Evolutionary conservation across 768 basidiomycete species (phyloP), one percentile per base, ranked within the genome.

Genomic region (Trametes cubensis): DNA sequence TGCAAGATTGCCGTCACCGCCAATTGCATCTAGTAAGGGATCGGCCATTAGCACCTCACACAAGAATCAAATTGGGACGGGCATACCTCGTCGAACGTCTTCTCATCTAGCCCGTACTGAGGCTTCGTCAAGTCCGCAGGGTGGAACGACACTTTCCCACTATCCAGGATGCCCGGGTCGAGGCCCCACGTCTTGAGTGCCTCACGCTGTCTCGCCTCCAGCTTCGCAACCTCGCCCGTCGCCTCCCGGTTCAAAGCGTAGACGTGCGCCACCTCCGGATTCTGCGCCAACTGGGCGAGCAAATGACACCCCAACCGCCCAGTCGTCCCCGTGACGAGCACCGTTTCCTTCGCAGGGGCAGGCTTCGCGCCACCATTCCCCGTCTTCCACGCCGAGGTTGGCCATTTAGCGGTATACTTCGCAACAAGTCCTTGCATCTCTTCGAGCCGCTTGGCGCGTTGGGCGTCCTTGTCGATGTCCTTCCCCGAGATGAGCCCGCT

Each of bases 341-440:
- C 66, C 4, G 66, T 66, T 5, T 69, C 62, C 4, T 48, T 59
- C 10, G 56, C 49, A 17, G 28, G 17, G 1, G 66, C 63, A 14
- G 44, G 40, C 14, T 13, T 18, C 17, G 53, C 54, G 40, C 30
- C 60, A 20, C 44, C 64, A 13, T 58, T 11, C 0, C 10, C 23
- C 40, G 54, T n/a, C 14, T 55, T 4, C 52, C 60, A 20, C 63
- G 42, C n/a, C 67, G 23, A 15, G 28, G 25, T 26, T 6, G 15
- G 51, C 30, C 57, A 61, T 44, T 38, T 20, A 2, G 11, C 26
- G 66, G 23, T 73, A 64, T 83, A 79, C 66, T 78, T 80, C 13
- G 72, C 73, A 41, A 82, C 75, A 71, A 82, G 75, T 0, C 64
- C 72, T 30, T 74, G 69, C 64, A 81, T 80, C 4, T 58, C 64